Evolutionary conservation across 257 asterid genomes (phyloP), one percentile per base, ranked within the genome.

Genomic region (Eustoma russellianum): DNA sequence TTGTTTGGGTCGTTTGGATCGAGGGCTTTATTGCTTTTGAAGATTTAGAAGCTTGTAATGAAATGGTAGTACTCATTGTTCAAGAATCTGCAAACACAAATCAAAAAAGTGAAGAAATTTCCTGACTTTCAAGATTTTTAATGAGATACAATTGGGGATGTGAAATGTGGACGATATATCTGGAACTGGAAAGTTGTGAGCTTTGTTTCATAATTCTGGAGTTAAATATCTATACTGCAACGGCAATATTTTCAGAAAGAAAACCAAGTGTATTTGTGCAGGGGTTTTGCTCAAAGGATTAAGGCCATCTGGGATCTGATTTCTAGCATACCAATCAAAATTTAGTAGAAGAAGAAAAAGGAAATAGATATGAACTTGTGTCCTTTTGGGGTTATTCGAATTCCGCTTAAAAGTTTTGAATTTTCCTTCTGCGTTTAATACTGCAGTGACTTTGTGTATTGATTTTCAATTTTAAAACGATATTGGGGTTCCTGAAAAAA

Each of bases 1-100:
- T 17, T 13, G 82, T 7, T 34, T 48, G 50, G 30, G 62, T 47
- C 11, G 70, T 48, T 59, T 70, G 89, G 66, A 64, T 78, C 5
- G 83, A 73, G 79, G 86, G 75, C 71, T 86, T 89, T 30, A 80
- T 62, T 76, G 86, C 86, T 72, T 80, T 88, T 54, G 96, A 60
- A 46, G 93, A 86, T 83, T 74, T 74, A 57, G 66, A 46, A 12
- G 43, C 7, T 50, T 50, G 58, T 11, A 38, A 38, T 7, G 55
- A 60, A n/a, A 55, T 30, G 8, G 56, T 3, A 38, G 41, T 50
- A 44, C 74, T 68, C 74, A 68, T 68, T 40, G 35, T 62, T 41
- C 5, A 15, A 17, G 19, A 66, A 7, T 48, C 15, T 40, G 14
- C 50, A 35, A 53, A 43, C 16, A 43, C 16, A 28, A 10, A 41